These are phyloP conservation scores for Fusarium temperatum DNA, from an alignment of 2,329 filamentous ascomycete species.

Conservation along the genomic window DNA sequence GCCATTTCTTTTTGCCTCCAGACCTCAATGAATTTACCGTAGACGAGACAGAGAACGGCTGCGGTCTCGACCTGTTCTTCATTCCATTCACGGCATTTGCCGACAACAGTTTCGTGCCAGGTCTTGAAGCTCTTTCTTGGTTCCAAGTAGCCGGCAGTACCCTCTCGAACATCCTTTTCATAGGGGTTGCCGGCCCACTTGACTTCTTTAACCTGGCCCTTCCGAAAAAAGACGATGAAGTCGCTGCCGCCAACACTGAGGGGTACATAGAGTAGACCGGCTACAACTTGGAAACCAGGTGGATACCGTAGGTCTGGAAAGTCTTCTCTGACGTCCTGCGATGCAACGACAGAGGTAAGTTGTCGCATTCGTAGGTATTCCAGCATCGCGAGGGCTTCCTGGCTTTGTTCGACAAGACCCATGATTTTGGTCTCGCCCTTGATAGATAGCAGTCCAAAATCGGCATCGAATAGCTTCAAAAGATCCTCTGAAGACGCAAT, in stretches of 20 bases:
- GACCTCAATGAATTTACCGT: constrained; percentile 90
- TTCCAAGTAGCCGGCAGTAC: constrained; percentile 78
- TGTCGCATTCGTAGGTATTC: constrained; percentile 83
- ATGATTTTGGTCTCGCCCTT: constrained; percentile 89
- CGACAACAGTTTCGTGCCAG: constrained; percentile 83
- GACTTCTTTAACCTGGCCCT: constrained; percentile 76
- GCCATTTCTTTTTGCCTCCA: constrained; percentile 92
- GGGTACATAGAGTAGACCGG: constrained; percentile 83
- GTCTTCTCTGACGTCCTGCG: constrained; percentile 77
- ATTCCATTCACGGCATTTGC: constrained; percentile 86
- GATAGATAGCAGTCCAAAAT: constrained; percentile 86
- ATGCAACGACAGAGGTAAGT: constrained; percentile 78
- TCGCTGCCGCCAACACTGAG: constrained; percentile 79
- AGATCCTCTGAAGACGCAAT: constrained; percentile 89
- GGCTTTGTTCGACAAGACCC: constrained; percentile 76
- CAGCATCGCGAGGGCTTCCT: constrained; percentile 84
- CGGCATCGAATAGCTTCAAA: constrained; percentile 83
- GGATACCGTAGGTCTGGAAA: constrained; percentile 84
- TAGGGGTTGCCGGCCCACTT: constrained; percentile 91
- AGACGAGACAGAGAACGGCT: constrained; percentile 86
- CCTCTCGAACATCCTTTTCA: constrained; percentile 77
- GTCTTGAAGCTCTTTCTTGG: constrained; percentile 81
- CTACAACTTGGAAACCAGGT: constrained; percentile 80
- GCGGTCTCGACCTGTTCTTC: constrained; percentile 91
- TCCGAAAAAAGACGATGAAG: constrained; percentile 93